phyloP scores from a whole-genome alignment of 2,329 filamentous ascomycete genomes.

The Penicillium hesseltinei region DNA sequence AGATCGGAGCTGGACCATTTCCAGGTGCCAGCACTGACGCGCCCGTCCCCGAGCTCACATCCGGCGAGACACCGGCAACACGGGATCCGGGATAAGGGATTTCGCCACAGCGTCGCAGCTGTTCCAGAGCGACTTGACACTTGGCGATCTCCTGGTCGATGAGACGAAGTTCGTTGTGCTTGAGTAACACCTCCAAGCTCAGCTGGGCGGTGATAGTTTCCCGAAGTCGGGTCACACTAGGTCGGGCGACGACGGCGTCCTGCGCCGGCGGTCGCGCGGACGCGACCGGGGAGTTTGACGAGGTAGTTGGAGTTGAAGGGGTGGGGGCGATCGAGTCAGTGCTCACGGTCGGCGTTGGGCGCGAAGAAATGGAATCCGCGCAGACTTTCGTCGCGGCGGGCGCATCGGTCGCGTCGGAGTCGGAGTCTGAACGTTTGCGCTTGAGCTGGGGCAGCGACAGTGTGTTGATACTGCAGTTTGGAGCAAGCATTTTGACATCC shows the following conservation, averaged over 20 bases:
- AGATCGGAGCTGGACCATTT: conserved; percentile 67
- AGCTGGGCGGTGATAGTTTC: conserved; percentile 82
- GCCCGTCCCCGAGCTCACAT: conserved; percentile 73
- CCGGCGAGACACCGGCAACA: conserved; percentile 57
- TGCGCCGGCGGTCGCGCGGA: conserved; percentile 18
- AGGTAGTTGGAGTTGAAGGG: conserved; percentile 6
- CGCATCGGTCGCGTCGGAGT: conserved; percentile 46
- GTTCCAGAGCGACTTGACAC: conserved; percentile 89
- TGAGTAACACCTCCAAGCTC: conserved; percentile 85
- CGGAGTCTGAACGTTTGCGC: conserved; percentile 56
- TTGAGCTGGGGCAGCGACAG: conserved; percentile 52
- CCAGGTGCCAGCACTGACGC: conserved; percentile 62
- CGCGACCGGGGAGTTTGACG: conserved; percentile 15
- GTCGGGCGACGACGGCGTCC: conserved; percentile 18
- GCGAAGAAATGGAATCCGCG: conserved; percentile 22
- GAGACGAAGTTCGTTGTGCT: conserved; percentile 88
- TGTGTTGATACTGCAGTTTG: conserved; percentile 33
- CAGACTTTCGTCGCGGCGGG: conserved; percentile 34
- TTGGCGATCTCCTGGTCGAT: conserved; percentile 97
- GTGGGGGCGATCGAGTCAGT: conserved; percentile 3
- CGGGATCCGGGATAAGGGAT: conserved; percentile 80
- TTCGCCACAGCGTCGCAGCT: conserved; percentile 85
- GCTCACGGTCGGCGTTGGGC: conserved; percentile 8
- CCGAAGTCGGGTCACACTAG: conserved; percentile 53
- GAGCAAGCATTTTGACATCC: conserved; percentile 45